A percentile compares a stretch with the other conserved stretches of the same genome.
phyloP scores from a whole-genome alignment of 2,329 filamentous ascomycete genomes.

The Cytospora paraplurivora region DNA sequence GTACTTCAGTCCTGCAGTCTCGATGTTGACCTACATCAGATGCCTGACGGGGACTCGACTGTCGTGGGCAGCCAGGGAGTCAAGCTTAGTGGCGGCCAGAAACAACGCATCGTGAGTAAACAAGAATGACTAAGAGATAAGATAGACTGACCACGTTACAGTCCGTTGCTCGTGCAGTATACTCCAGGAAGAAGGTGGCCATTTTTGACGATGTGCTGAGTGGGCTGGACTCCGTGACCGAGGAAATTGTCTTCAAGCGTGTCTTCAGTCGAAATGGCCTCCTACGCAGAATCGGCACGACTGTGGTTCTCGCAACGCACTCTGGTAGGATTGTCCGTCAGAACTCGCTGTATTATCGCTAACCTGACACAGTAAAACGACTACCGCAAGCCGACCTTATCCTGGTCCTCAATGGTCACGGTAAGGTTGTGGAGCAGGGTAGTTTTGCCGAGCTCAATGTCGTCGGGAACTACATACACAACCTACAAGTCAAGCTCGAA shows the following conservation, averaged over 20 bases:
- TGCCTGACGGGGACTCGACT: constrained; percentile 43
- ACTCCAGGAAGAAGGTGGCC: constrained; percentile 38
- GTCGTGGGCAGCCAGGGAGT: constrained; percentile 49
- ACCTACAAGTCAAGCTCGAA: constrained; percentile 31
- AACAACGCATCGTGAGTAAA: constrained; percentile 42
- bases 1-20: constrained; percentile 43
- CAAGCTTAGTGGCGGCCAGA: constrained; percentile 50
- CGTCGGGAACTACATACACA: constrained; percentile 39
- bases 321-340: constrained; percentile 30
- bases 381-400: constrained; percentile 42
- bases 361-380: constrained; percentile 19
- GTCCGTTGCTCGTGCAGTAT: constrained; percentile 44
- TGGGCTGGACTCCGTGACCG: constrained; percentile 42
- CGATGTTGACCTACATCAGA: constrained; percentile 37
- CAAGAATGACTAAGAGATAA: constrained; percentile 28
- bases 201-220: constrained; percentile 45
- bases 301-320: constrained; percentile 43
- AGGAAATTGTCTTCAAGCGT: constrained; percentile 36
- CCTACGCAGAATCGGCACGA: constrained; percentile 37
- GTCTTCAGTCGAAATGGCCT: constrained; percentile 37
- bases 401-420: constrained; percentile 37
- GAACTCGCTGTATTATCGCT: not conserved
- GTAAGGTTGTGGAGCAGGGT: constrained; percentile 41
- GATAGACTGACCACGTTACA: constrained; percentile 29
- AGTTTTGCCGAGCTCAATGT: constrained; percentile 38